Evolutionary conservation across 768 basidiomycete species (phyloP), one percentile per base, ranked within the genome.

Genomic region (Sporobolomyces pararoseus): DNA sequence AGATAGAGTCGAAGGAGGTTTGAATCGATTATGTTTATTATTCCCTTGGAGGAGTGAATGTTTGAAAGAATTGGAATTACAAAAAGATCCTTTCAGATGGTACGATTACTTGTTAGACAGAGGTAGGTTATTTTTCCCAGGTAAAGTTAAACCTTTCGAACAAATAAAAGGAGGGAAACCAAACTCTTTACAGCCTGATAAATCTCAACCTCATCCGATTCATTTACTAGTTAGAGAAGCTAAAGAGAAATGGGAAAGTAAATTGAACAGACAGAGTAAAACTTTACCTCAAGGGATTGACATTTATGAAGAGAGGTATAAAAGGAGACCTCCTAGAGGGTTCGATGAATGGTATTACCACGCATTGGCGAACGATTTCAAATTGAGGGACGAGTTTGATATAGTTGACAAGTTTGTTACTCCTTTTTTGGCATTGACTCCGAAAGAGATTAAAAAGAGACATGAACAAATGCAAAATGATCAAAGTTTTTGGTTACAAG

Each of bases 261-360:
- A 88, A 75, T 79, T 98, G 23, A 82, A 80, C 2, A 81, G 83
- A 51, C 95, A 98, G 81, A 92, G 90, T 79, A 86, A 84, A 75
- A 88, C 90, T 0, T 82, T 98, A 46, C 80, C 81, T 34, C 85
- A 85, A 44, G 96, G 94, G 0, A 89, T 91, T 1, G 79, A 80
- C 21, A 91, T 94, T 78, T 99, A 99, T 80, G 85, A 82, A 76
- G 80, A 83, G 58, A 83, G 93, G 64, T 93, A 95, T 79, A 80
- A 81, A 7, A 84, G 89, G 42, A 79, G 85, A 35, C 95, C 95
- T 12, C 94, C 95, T 0, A 86, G 84, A 57, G 94, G 93, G 1
- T 99, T 98, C 74, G 91, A 90, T 76, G 80, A 83, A 17, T 97
- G 95, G 94, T 95, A 29, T 37, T 58, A 54, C 35, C 52, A 51